Conservation (phyloP, 192 early-diverging fungal genomes). For the Chytriomyces confervae region DNA sequence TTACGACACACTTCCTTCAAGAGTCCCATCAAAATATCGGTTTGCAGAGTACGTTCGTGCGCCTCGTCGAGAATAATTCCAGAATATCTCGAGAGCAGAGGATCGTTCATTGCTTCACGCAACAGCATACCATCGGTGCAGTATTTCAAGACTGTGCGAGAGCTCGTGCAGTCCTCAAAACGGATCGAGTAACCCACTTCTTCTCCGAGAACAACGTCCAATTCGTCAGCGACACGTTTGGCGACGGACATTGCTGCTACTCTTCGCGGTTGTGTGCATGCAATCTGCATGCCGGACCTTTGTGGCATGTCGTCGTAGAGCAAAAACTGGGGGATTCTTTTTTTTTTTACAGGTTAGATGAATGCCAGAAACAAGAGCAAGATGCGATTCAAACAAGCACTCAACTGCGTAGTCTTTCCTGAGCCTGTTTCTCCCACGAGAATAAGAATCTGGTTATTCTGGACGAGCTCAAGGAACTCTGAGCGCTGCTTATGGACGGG, state of each 20-base stretch:
- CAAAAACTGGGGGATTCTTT: conserved; percentile 92
- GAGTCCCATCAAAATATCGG: conserved; percentile 98
- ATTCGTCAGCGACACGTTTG: conserved; percentile 96
- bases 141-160: conserved; percentile 89
- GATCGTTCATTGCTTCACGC: conserved; percentile 96
- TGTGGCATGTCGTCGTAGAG: conserved; percentile 90
- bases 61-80: conserved; percentile 98
- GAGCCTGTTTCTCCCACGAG: conserved; percentile 85
- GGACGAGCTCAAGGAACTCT: conserved; percentile 89
- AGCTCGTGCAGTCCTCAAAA: conserved; percentile 94
- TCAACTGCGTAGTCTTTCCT: conserved; percentile 96
- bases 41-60: conserved; percentile 88
- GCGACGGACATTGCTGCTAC: conserved; percentile 99
- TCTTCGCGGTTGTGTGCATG: conserved; percentile 98
- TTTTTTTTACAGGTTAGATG: neutral
- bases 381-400: conserved; percentile 5
- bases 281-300: conserved; percentile 84
- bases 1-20: conserved; percentile 84
- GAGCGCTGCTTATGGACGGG: conserved; percentile 94
- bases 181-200: conserved; percentile 99
- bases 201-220: conserved; percentile 91
- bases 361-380: neutral
- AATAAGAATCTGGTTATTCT: conserved; percentile 92
- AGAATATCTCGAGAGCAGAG: conserved; percentile 83
- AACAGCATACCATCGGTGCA: conserved; percentile 99